Evolutionary conservation across 2,329 filamentous ascomycete genomes (phyloP), one percentile per base, ranked within the genome.

Genomic region (Didymella sp.): DNA sequence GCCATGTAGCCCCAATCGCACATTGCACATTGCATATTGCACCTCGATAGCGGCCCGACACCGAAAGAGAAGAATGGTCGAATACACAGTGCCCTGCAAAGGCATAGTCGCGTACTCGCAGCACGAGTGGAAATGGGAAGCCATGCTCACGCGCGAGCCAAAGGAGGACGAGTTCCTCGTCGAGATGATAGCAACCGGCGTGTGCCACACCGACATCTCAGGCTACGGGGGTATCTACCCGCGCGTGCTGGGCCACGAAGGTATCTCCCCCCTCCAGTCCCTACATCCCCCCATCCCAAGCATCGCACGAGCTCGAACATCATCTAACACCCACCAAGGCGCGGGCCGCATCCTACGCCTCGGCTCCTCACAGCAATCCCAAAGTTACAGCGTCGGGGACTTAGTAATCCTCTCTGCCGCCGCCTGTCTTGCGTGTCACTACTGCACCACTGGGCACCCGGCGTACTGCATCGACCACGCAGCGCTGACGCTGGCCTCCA

Each of bases 191-290:
- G 82, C 83, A 0, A 80, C 79, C 0, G 83, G 84, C 0, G 79
- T 86, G 45, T 86, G 84, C 59, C 83, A 85, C 58, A 84, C 83
- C 0, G 84, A 86, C 61, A 59, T 61, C 5, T 75, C 75, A 47
- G 60, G 60, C 6, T 63, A 63, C 42, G 60, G 60, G 13, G 60
- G 60, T 11, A 63, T 63, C 21, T 82, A 81, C 59, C 81, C 81
- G 0, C 66, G 76, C 17, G 78, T 85, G 1, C 72, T 84, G 15
- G 84, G 83, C 3, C 84, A 86, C 60, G 83, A 85, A 76, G 82
- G 60, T 60, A 55, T 5, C 4, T 19, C 17, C 11, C 31, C 17
- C 6, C 1, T 19, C n/a, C 19, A 28, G n/a, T 30, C 19, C 3
- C 28, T 3, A 40, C 24, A n/a, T n/a, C n/a, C n/a, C n/a, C n/a